Conservation (phyloP, 2,329 filamentous ascomycete species). For the Biscogniauxia marginata region DNA sequence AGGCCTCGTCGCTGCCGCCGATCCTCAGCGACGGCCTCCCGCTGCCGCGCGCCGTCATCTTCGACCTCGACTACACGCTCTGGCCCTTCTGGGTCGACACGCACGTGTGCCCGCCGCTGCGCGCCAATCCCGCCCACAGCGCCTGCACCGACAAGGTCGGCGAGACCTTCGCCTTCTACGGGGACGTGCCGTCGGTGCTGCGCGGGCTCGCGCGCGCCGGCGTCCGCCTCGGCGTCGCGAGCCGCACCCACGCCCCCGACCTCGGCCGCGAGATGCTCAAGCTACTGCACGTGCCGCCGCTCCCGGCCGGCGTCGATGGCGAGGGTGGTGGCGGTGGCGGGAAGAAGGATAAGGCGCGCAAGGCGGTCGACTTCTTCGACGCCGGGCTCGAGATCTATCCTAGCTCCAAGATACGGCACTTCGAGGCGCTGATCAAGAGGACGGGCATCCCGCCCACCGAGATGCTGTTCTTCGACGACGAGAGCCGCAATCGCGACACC, state of each 20-base stretch:
- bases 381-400: constrained; percentile 68
- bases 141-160: constrained; percentile 53
- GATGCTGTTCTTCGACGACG: constrained; percentile 96
- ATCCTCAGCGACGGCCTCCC: constrained; percentile 59
- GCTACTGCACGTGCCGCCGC: constrained; percentile 59
- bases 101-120: constrained; percentile 75
- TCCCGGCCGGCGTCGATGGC: constrained; percentile 5
- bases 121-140: constrained; percentile 43
- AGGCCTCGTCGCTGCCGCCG: constrained; percentile 26
- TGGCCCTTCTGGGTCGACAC: constrained; percentile 99
- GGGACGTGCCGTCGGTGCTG: constrained; percentile 66
- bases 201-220: constrained; percentile 51
- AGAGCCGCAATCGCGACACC: constrained; percentile 81
- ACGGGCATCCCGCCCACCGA: constrained; percentile 73
- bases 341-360: constrained; percentile 37
- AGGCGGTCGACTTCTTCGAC: constrained; percentile 60
- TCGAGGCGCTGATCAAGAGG: constrained; percentile 67
- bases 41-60: constrained; percentile 80
- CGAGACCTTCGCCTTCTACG: constrained; percentile 70
- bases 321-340: constrained; percentile 12
- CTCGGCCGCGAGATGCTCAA: constrained; percentile 79
- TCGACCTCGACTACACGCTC: constrained; percentile 97
- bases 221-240: constrained; percentile 68
- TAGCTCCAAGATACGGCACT: constrained; percentile 81
- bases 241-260: constrained; percentile 75